Base-by-base conservation (phyloP, 352 stramenopile genomes). In the Thalassiosira exigua region DNA sequence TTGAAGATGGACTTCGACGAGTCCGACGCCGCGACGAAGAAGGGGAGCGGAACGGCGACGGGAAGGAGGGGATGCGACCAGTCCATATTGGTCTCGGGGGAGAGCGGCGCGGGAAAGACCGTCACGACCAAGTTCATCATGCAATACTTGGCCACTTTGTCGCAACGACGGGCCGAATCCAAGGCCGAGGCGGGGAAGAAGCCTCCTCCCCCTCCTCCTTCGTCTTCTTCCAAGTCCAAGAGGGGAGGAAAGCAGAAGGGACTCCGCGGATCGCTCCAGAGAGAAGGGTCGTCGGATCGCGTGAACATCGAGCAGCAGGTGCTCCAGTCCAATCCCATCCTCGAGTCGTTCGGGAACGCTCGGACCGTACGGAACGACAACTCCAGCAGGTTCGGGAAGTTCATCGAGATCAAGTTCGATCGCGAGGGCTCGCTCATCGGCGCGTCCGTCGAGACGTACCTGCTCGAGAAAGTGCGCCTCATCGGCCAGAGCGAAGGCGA, bases 81-180 rank as follows among this genome's bases (percentile, higher is more conserved):
- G 79, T 89, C 77, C 21, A 87, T 96, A n/a, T 71, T 96, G 22
- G 91, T 95, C 14, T 84, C 56, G n/a, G 91, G 91, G 1, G 91
- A 95, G 84, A 95, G 80, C 62, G 96, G 96, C 32, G 96, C 96
- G 11, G 96, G 96, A 33, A 99, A 99, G 87, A 98, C 96, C 12
- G 96, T 98, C 60, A 97, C 94, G 11, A 98, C 96, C 36, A 99
- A 99, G 87, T 94, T 98, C 83, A 95, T 98, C 80, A 98, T 99
- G 96, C 86, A 96, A 68, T 97, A 98, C 78, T 87, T 98, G 26
- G 95, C 96, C 4, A 87, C 81, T 4, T 71, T 92, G 30, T 91
- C 83, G n/a, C 58, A 89, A 58, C 68, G 61, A 30, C 19, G 21
- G 22, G 54, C 24, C 3, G 30, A 19, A 9, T 29, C 41, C 36